phyloP scores from a whole-genome alignment of 768 basidiomycete species.

The Lactarius quietus region DNA sequence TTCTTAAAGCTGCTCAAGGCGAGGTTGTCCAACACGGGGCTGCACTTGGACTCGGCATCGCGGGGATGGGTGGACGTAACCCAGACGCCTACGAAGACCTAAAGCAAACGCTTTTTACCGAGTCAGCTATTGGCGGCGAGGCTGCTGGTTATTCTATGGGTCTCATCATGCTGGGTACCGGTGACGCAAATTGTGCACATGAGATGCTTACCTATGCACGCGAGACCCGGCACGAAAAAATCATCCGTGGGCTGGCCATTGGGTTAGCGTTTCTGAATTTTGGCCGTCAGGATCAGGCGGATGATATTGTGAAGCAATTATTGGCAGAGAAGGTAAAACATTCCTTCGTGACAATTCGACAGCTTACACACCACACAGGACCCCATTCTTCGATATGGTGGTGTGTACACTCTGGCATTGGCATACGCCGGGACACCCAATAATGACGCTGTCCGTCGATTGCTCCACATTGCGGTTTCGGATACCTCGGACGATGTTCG shows the following conservation, averaged over 20 bases:
- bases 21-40: constrained; percentile 97
- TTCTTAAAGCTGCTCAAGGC: constrained; percentile 67
- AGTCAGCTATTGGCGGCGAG: constrained; percentile 95
- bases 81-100: constrained; percentile 89
- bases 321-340: constrained; percentile 76
- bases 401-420: constrained; percentile 92
- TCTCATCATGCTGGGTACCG: constrained; percentile 96
- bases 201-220: constrained; percentile 97
- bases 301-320: constrained; percentile 71
- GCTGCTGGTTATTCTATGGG: constrained; percentile 98
- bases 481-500: constrained; percentile 98
- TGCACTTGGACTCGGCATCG: constrained; percentile 93
- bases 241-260: constrained; percentile 92
- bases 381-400: constrained; percentile 94
- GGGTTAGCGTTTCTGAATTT: constrained; percentile 92
- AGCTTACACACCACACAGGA: constrained; percentile 51
- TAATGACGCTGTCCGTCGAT: constrained; percentile 86
- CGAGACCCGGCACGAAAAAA: constrained; percentile 99
- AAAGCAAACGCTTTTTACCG: constrained; percentile 83
- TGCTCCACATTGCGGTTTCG: constrained; percentile 95
- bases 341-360: not conserved
- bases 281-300: constrained; percentile 89
- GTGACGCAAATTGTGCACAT: constrained; percentile 67
- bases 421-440: constrained; percentile 97
- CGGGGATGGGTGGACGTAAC: constrained; percentile 90